Evolutionary conservation across 306 rosid genomes (phyloP), one percentile per base, ranked within the genome.

Genomic region (Abrus pulchellus): DNA sequence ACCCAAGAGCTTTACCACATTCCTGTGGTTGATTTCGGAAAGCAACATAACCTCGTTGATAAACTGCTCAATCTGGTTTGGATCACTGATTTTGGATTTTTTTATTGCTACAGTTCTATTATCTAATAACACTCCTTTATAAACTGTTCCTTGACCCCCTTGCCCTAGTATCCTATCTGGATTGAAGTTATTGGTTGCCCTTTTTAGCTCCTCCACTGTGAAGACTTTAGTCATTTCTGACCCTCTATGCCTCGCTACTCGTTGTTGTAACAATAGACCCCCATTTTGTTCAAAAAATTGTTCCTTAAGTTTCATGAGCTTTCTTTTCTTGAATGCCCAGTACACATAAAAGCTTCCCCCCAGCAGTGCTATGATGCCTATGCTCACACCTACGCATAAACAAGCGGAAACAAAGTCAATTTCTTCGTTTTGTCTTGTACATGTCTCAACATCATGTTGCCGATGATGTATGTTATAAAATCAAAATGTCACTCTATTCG

Each of bases 1-100:
- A 5, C 90, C 91, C 2, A 87, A 81, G 27, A 90, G 83, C 30
- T 54, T 79, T 1, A 85, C 91, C 60, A 83, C 89, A 64, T 88
- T 83, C 1, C 83, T 80, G 0, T 86, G 86, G 65, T 78, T 86
- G 56, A 86, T 88, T 76, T 88, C 86, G 34, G 91, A 81, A 1
- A 88, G 81, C 12, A 88, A 70, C 0, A 86, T 45, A 2, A 88
- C 83, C 64, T 88, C 89, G 27, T 88, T 88, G 1, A 88, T 82
- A 70, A 88, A 88, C 30, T 86, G 88, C 77, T 79, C 68, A 5
- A 54, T 84, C n/a, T 86, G 92, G 6, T 70, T 78, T 4, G 73
- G 79, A 30, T 86, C 85, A 3, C 59, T 50, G 3, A 86, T n/a
- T 48, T 84, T 88, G 52, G 88, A 84, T 70, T 86, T 88, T 74